Conservation (phyloP, 2,329 filamentous ascomycete species). For the Thielaviopsis ethacetica region DNA sequence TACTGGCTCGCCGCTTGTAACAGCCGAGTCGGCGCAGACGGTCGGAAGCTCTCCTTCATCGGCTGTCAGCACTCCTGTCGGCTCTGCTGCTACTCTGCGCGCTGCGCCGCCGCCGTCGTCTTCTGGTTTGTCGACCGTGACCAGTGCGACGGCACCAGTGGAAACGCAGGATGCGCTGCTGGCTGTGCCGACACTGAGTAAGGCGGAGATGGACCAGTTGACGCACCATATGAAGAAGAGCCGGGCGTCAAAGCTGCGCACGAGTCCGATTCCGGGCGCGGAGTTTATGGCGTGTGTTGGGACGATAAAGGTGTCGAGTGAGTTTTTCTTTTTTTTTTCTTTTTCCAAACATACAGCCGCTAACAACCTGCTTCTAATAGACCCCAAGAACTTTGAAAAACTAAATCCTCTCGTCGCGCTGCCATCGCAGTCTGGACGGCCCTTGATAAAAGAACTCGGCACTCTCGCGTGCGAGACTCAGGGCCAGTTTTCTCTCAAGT, state of each 20-base stretch:
- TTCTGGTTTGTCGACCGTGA: constrained; percentile 6
- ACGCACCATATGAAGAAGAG: constrained; percentile 23
- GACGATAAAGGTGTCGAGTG: constrained; percentile 24
- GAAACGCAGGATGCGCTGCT: constrained; percentile 20
- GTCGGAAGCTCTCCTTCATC: neutral
- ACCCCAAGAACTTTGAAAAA: constrained; percentile 29
- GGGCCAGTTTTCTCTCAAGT: constrained; percentile 25
- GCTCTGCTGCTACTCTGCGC: neutral
- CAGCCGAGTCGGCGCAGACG: neutral
- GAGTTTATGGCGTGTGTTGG: constrained; percentile 23
- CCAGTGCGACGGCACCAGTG: constrained; percentile 5
- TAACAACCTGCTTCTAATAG: too few relatives aligned
- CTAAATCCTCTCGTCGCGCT: constrained; percentile 26
- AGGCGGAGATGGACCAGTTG: constrained; percentile 18
- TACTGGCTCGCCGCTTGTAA: neutral
- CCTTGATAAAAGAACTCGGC: constrained; percentile 24
- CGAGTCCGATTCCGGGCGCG: constrained; percentile 24
- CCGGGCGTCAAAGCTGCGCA: constrained; percentile 22
- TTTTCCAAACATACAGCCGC: too few relatives aligned
- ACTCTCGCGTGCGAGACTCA: constrained; percentile 28
- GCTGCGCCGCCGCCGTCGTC: too few relatives aligned
- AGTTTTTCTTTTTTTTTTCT: constrained; percentile 8
- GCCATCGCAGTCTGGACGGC: constrained; percentile 23
- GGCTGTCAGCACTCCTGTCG: neutral
- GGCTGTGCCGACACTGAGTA: constrained; percentile 12